Evolutionary conservation across 176 grass and related monocot species (phyloP), one percentile per base, ranked within the genome.

Genomic region (Eleusine coracana): DNA sequence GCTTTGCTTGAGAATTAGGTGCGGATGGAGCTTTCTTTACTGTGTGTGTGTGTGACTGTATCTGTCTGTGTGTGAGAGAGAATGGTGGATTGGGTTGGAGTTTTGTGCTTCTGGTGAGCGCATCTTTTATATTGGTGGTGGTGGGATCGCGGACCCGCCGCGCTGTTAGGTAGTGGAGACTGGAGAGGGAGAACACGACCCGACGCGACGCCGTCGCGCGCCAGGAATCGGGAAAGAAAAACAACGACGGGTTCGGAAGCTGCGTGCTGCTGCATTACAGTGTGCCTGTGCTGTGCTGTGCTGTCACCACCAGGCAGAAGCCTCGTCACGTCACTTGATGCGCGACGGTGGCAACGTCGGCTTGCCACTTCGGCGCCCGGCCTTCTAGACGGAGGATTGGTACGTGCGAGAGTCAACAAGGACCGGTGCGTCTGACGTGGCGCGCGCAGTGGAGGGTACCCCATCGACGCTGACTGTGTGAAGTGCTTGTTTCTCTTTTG

Each of bases 301-400:
- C n/a, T n/a, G n/a, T n/a, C 41, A 25, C 5, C 40, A 1, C 6
- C 46, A 0, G 31, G 31, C 5, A 39, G 70, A n/a, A n/a, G 80
- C 46, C n/a, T 50, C 83, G 28, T 59, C 64, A 66, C 16, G 66
- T 58, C 61, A 71, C 39, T 34, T 34, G n/a, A n/a, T n/a, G n/a
- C n/a, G 31, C 31, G 31, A 1, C 31, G 31, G 31, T 34, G 31
- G 31, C 31, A 34, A 34, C 31, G 31, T 34, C 31, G 52, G 10
- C 44, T 46, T 46, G 44, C 44, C 54, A 4, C 10, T 15, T 48
- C 66, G 21, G n/a, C 46, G n/a, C 21, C 1, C 21, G 62, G 25
- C 18, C 74, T 83, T 88, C 87, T 88, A 84, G 76, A 88, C 10
- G 52, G 78, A 45, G 28, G n/a, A n/a, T n/a, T n/a, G n/a, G n/a